A percentile compares a stretch with the other conserved stretches of the same genome.
Evolutionary conservation across 805 yeast species (phyloP).

Genomic region (Alloascoidea africana): DNA sequence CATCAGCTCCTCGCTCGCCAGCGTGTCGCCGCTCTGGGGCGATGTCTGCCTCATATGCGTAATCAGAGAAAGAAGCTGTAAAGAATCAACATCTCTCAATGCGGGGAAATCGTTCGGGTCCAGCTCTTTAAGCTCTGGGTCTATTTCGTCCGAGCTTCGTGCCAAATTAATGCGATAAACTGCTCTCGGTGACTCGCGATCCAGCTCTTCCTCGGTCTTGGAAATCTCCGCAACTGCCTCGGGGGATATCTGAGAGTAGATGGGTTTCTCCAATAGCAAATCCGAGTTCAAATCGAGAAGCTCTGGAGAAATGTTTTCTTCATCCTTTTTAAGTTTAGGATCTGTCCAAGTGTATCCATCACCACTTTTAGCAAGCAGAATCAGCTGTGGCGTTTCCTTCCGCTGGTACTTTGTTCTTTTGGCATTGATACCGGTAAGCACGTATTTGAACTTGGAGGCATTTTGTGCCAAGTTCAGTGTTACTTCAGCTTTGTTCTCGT

Average conservation of each 20-base stretch:
- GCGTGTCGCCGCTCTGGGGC: constrained; percentile 52
- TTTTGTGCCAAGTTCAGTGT: constrained; percentile 16
- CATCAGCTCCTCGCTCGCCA: constrained; percentile 71
- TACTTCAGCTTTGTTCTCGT: constrained; percentile 13
- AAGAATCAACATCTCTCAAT: constrained; percentile 50
- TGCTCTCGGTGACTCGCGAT: neutral
- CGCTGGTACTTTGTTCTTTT: constrained; percentile 75
- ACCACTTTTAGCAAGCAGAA: constrained; percentile 49
- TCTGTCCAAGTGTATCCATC: constrained; percentile 1
- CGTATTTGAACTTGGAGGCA: constrained; percentile 43
- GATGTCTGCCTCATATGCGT: constrained; percentile 50
- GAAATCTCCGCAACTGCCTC: neutral
- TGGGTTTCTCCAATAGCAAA: constrained; percentile 58
- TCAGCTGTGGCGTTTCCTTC: constrained; percentile 53
- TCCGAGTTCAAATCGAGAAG: constrained; percentile 58
- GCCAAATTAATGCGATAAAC: constrained; percentile 9
- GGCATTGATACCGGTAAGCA: constrained; percentile 80
- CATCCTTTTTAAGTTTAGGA: constrained; percentile 8
- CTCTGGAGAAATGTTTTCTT: constrained; percentile 25
- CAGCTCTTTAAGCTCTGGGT: constrained; percentile 25
- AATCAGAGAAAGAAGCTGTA: constrained; percentile 60
- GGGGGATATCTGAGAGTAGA: constrained; percentile 23
- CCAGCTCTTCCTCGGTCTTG: neutral
- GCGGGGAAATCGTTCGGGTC: constrained; percentile 80
- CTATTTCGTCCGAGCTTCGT: constrained; percentile 6